A percentile compares a stretch with the other conserved stretches of the same genome.
Conservation (phyloP, 805 yeast species). For the Yamadazyma scolyti region DNA sequence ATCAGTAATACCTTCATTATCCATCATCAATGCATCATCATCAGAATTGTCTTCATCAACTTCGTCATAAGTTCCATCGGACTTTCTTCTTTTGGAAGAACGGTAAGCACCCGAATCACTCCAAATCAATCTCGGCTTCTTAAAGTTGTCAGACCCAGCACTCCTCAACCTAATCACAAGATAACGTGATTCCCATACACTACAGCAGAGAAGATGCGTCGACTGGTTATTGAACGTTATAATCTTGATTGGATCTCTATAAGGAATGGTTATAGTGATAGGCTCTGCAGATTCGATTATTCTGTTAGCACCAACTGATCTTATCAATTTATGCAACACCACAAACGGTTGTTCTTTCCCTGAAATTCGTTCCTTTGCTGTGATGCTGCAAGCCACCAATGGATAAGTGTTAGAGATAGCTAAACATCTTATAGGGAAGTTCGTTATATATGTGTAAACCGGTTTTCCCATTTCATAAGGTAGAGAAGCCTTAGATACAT, state of each 20-base stretch:
- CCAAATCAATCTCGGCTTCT: slow-evolving; percentile 39
- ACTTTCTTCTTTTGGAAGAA: slow-evolving; percentile 11
- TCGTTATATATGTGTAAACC: slow-evolving; percentile 64
- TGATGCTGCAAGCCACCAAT: slow-evolving; percentile 74
- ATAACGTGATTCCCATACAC: slow-evolving; percentile 74
- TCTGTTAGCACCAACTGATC: slow-evolving; percentile 7
- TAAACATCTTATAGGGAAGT: slow-evolving; percentile 75
- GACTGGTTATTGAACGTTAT: slow-evolving; percentile 72
- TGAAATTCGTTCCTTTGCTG: slow-evolving; percentile 68
- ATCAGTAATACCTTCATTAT: slow-evolving; percentile 87
- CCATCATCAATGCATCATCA: slow-evolving; percentile 43
- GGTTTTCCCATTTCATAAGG: slow-evolving; percentile 50
- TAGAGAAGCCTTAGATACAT: slow-evolving; percentile 30
- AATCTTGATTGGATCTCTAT: slow-evolving; percentile 77
- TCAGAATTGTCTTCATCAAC: slow-evolving; percentile 14
- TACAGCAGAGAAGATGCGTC: slow-evolving; percentile 67
- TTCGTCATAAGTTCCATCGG: slow-evolving; percentile 12
- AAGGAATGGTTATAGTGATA: slow-evolving; percentile 75
- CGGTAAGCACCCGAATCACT: slow-evolving; percentile 22
- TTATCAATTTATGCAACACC: slow-evolving; percentile 46
- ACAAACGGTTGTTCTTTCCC: slow-evolving; percentile 76
- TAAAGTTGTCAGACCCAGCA: slow-evolving; percentile 34
- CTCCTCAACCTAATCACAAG: slow-evolving; percentile 67
- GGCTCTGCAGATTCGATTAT: slow-evolving; percentile 43
- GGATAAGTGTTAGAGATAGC: slow-evolving; percentile 64